phyloP scores from a whole-genome alignment of 2,329 filamentous ascomycete genomes.

The Chalaropsis ovoidea region DNA sequence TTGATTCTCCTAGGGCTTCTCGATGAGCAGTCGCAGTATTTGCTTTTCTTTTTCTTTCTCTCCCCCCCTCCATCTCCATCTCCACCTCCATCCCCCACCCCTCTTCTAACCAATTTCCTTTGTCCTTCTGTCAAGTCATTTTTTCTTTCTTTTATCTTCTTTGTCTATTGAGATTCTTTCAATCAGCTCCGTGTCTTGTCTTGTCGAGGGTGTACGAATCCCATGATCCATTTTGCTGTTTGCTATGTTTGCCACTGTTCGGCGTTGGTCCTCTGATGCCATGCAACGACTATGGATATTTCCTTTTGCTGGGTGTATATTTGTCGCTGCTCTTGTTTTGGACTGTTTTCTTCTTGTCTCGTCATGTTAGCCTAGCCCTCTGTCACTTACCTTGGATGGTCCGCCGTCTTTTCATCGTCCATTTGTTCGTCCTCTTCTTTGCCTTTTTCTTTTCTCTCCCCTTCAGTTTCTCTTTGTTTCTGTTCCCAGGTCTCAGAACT shows the following conservation, averaged over 20 bases:
- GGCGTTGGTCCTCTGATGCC: not conserved
- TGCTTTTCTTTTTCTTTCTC: constrained; percentile 17
- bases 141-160: constrained; percentile 16
- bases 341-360: not conserved
- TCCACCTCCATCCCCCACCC: not conserved
- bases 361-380: not conserved
- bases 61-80: not conserved
- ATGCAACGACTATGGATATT: not conserved
- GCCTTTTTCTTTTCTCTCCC: not conserved
- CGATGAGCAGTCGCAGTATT: constrained; percentile 23
- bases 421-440: not conserved
- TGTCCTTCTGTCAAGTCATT: constrained; percentile 16
- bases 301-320: no score
- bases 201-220: not conserved
- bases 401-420: not conserved
- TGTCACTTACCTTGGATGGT: not conserved
- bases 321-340: no score
- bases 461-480: not conserved
- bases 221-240: constrained; percentile 13
- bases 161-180: constrained; percentile 18
- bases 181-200: constrained; percentile 7
- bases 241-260: constrained; percentile 7
- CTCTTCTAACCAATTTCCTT: constrained; percentile 19
- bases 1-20: constrained; percentile 21
- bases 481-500: not conserved